A percentile compares a stretch with the other conserved stretches of the same genome.
Evolutionary conservation across 2,329 filamentous ascomycete genomes (phyloP).

Genomic region (Beauveria varroae): DNA sequence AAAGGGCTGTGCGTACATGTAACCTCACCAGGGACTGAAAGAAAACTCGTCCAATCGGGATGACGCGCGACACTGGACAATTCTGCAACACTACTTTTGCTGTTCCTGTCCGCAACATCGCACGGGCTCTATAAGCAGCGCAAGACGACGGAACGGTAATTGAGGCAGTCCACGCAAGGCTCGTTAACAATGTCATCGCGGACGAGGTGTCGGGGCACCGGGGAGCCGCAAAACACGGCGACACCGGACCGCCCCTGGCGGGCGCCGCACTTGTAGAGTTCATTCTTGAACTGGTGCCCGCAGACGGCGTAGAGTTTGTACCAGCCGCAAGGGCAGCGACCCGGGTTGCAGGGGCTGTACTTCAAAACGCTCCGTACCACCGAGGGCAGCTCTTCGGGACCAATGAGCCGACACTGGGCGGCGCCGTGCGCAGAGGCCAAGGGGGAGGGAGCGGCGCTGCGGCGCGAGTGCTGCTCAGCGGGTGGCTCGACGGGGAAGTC

Average conservation of each 20-base stretch:
- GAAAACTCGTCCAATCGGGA: neutral
- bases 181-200: neutral
- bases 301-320: neutral
- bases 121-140: neutral
- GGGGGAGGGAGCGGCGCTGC: slow-evolving; percentile 2
- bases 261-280: neutral
- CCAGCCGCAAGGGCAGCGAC: neutral
- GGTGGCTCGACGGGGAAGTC: neutral
- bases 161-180: neutral
- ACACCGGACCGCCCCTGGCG: neutral
- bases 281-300: neutral
- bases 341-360: neutral
- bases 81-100: too few relatives aligned
- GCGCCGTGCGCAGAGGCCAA: neutral
- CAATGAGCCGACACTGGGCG: neutral
- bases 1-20: neutral
- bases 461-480: neutral
- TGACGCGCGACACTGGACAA: too few relatives aligned
- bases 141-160: neutral
- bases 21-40: neutral
- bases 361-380: neutral
- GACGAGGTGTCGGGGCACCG: neutral
- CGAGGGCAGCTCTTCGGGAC: neutral
- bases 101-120: neutral
- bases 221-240: neutral